Base-by-base conservation (phyloP, 1,284 basidiomycete species). In the Grifola frondosa region DNA sequence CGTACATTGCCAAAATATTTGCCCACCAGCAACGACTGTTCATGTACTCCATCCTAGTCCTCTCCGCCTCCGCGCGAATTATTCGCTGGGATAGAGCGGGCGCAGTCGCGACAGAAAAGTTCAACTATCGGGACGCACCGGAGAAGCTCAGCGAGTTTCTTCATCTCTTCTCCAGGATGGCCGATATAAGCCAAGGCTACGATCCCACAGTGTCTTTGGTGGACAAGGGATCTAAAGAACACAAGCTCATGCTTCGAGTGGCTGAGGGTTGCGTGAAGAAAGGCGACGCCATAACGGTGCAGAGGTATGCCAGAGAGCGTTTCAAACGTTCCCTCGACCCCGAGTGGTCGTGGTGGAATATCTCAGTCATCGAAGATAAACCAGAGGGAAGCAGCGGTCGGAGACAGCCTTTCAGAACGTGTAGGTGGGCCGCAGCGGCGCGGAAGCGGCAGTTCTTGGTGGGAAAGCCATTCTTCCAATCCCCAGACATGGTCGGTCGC, bases 21-120 rank as follows among this genome's bases (percentile, higher is more conserved):
- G 15, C 24, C 23, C 22, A 28, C 20, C 48, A 50, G 25, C 48
- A 50, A 5, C 44, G 48, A 2, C n/a, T 32, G 16, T 52, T 34
- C 39, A 30, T 30, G 17, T n/a, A n/a, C n/a, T n/a, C n/a, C n/a
- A 13, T 46, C 22, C 23, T 50, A 2, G 28, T 50, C 29, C 15
- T 42, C 16, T 39, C 37, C 9, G 22, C 28, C 3, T 5, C 16
- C 9, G 39, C 25, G 7, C 45, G 42, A 11, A 15, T 50, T 25
- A 13, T 46, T 30, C 39, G 44, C 19, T 33, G 37, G 42, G 45
- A 48, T 25, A 37, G 42, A 4, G 30, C 44, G 3, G 50, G 47
- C 1, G 4, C 35, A 21, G 13, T 46, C n/a, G 23, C 23, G 12
- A 32, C 35, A 9, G 19, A 12, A 23, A 33, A 12, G 17, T 37